phyloP scores from a whole-genome alignment of 2,329 filamentous ascomycete genomes.

The Botrytis byssoidea region DNA sequence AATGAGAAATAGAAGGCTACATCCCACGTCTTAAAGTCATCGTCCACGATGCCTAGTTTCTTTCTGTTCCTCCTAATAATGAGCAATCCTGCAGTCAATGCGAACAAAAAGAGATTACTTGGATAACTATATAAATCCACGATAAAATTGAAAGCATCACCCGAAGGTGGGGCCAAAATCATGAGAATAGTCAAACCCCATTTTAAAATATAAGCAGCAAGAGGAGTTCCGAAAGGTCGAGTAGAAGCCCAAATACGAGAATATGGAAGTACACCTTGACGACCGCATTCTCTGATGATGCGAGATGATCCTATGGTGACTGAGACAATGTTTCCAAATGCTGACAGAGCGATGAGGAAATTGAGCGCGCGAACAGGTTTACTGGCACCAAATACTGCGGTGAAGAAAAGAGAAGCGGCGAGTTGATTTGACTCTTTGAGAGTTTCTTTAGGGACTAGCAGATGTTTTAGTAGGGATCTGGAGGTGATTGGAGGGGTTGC shows the following conservation, averaged over 20 bases:
- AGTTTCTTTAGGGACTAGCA: slow-evolving; percentile 50
- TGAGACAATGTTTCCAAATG: slow-evolving; percentile 49
- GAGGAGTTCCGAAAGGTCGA: slow-evolving; percentile 60
- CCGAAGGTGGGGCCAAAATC: slow-evolving; percentile 59
- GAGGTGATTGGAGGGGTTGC: background rate
- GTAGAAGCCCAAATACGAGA: slow-evolving; percentile 55
- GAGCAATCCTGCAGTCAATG: slow-evolving; percentile 57
- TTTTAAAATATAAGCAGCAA: slow-evolving; percentile 58
- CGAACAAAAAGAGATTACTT: slow-evolving; percentile 54
- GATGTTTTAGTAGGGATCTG: background rate
- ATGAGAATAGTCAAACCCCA: slow-evolving; percentile 58
- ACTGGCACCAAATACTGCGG: slow-evolving; percentile 49
- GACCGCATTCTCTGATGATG: slow-evolving; percentile 57
- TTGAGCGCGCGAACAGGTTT: slow-evolving; percentile 47
- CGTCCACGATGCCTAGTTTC: slow-evolving; percentile 47
- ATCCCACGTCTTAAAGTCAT: slow-evolving; percentile 54
- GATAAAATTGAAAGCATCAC: slow-evolving; percentile 64
- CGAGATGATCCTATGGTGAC: slow-evolving; percentile 54
- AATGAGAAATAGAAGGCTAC: slow-evolving; percentile 58
- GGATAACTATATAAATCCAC: slow-evolving; percentile 61
- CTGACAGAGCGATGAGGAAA: slow-evolving; percentile 48
- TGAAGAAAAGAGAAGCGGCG: slow-evolving; percentile 44
- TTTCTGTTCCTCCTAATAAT: slow-evolving; percentile 55
- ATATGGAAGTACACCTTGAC: slow-evolving; percentile 24
- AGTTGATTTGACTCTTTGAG: slow-evolving; percentile 53